Base-by-base conservation (phyloP, 345 rosid genomes). In the Noccaea caerulescens region DNA sequence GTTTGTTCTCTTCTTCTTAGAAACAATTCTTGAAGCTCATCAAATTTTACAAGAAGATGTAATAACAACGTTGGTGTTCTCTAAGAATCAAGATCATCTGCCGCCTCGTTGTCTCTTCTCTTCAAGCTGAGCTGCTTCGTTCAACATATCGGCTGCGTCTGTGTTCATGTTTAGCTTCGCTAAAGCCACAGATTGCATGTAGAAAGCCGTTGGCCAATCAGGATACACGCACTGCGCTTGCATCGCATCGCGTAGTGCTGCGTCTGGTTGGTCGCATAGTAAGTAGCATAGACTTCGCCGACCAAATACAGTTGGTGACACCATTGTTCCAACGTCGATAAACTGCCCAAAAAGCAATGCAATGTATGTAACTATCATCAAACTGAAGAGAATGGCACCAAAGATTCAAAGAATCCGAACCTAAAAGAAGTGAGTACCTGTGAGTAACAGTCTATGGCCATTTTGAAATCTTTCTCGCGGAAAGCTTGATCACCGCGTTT, bases 111-210 rank as follows among this genome's bases (percentile, higher is more conserved):
- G 96, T 82, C 79, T 91, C 92, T 88, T 94, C 77, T 89, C 96
- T 84, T 94, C 98, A 2, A 94, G 85, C 38, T 76, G 72, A 33
- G 93, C 72, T 53, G 97, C 99, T 80, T 92, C 98, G 44, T 88
- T 86, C 88, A 94, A 84, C 99, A 94, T 94, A 81, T 94, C 98
- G 0, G 87, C 77, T 1, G 98, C 92, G 60, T 94, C 99, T 33
- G 86, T 88, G 80, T 87, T 87, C 99, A 94, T 94, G 86, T 88
- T 83, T 66, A 94, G 85, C 78, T 94, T 94, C 20, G 97, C 91
- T 42, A 94, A 89, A 7, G 99, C 99, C 12, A 88, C 99, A 0
- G 98, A 92, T 76, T 94, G 99, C 97, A 94, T 85, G 81, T 89
- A 92, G 85, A 94, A 94, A 13, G 97, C 96, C 0, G 93, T 87